Conservation (phyloP, 176 grass and related monocot genomes). For the Lolium rigidum region DNA sequence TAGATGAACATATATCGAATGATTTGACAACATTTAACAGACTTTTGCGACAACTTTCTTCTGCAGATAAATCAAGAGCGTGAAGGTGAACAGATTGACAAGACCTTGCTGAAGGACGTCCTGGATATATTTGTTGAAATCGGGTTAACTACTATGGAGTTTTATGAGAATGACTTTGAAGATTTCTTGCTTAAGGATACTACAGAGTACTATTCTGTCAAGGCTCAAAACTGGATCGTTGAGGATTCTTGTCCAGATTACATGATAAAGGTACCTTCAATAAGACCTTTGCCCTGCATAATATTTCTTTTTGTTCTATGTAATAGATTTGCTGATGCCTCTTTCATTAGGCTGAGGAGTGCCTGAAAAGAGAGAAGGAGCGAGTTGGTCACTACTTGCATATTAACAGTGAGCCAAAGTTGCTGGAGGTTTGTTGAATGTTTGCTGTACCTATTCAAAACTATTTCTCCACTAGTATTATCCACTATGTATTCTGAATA, state of each 20-base stretch:
- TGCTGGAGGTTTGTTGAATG: slow-evolving; percentile 75
- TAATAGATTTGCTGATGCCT: slow-evolving; percentile 31
- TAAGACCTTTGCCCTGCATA: slow-evolving; percentile 1
- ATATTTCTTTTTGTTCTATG: not conserved
- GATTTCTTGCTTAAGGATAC: slow-evolving; percentile 90
- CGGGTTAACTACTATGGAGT: slow-evolving; percentile 74
- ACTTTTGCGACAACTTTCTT: not conserved
- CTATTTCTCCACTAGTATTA: not conserved
- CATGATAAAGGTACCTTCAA: slow-evolving; percentile 85
- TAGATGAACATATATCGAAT: slow-evolving; percentile 7
- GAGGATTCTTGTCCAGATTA: slow-evolving; percentile 98
- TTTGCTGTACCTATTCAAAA: slow-evolving; percentile 4
- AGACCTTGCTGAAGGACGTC: slow-evolving; percentile 91
- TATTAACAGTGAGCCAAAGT: slow-evolving; percentile 87
- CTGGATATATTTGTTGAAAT: slow-evolving; percentile 99
- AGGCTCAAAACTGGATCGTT: slow-evolving; percentile 89
- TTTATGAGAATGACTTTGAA: slow-evolving; percentile 94
- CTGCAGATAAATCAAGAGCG: slow-evolving; percentile 96
- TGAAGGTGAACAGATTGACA: slow-evolving; percentile 90
- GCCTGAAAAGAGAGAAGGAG: slow-evolving; percentile 86
- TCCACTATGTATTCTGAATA: slow-evolving; percentile 4
- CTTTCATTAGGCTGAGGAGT: slow-evolving; percentile 86
- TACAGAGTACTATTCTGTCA: slow-evolving; percentile 87
- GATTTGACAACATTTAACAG: slow-evolving; percentile 7
- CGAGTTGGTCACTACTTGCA: slow-evolving; percentile 96